Evolutionary conservation across 1,284 basidiomycete species (phyloP), one percentile per base, ranked within the genome.

Genomic region (Earliella scabrosa): DNA sequence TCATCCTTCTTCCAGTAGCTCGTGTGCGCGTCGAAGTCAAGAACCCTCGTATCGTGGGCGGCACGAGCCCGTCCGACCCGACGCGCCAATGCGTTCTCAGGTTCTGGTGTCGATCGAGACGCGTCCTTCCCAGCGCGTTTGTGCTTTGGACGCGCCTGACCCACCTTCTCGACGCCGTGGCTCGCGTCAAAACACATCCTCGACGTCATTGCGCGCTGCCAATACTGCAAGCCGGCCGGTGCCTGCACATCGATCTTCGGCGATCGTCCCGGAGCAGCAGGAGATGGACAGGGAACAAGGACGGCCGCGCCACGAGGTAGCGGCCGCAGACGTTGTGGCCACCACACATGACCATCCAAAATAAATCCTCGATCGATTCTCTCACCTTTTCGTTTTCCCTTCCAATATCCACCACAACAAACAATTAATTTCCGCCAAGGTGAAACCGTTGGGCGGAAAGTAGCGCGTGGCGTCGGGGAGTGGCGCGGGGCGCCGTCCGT

Each of bases 51-150:
- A 18, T 5, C 34, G 11, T 40, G 47, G 35, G 51, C 56, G 43
- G 47, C 53, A 51, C 39, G 53, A 44, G 11, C 38, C 38, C 44
- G 29, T 32, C 43, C 20, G 27, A 38, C 29, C 32, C 40, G 16
- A 18, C 11, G 36, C 29, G 27, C 31, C 18, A 43, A 40, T 49
- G 52, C 36, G 38, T 29, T 26, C 45, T 23, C 32, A 39, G 46
- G 46, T 45, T 57, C 60, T 57, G 41, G 48, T 47, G 45, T 53
- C 39, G 54, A 51, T 52, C 60, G 41, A 57, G 56, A 45, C 45
- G 20, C 34, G 32, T 31, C 40, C 50, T 48, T 45, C 43, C 41
- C 46, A 45, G 46, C 27, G 46, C 29, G 16, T 21, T 21, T 31
- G 26, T 41, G 35, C 23, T 50, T 50, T 35, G 56, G 48, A 41